Evolutionary conservation across 257 asterid species (phyloP).

Genomic region (Solanum chiquidenum): DNA sequence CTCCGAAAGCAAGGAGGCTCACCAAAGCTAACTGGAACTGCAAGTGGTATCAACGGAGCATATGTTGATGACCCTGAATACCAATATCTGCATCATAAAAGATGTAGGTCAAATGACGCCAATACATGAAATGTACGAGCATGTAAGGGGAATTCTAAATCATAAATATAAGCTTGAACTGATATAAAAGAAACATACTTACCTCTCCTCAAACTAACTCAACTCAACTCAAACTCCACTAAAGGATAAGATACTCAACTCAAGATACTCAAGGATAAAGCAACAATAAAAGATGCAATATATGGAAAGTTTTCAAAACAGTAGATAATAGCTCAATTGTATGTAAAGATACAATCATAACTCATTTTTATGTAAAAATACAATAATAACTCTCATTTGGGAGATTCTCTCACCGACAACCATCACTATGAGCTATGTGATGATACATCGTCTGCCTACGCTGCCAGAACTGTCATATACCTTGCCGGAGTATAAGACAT

Average conservation of each 20-base stretch:
- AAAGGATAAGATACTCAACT: neutral
- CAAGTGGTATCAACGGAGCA: neutral
- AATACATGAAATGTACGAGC: neutral
- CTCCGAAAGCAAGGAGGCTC: neutral
- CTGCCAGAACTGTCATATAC: neutral
- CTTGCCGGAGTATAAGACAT: neutral
- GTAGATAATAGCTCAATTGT: neutral
- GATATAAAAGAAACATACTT: neutral
- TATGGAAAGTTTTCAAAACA: neutral
- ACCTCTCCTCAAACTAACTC: neutral
- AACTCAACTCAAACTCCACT: neutral
- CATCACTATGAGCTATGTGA: neutral
- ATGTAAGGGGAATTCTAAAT: neutral
- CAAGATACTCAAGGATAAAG: neutral
- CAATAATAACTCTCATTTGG: neutral
- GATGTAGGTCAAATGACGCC: neutral
- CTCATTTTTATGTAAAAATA: neutral
- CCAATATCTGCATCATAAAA: neutral
- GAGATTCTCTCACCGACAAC: neutral
- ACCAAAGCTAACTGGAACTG: too few species aligned
- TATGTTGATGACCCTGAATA: neutral
- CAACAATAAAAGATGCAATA: neutral
- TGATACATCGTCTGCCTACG: neutral
- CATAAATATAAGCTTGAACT: too few species aligned
- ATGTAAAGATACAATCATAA: too few species aligned